These are phyloP conservation scores for Rehmannia glutinosa DNA, from an alignment of 257 asterid genomes.

Conservation along the genomic window DNA sequence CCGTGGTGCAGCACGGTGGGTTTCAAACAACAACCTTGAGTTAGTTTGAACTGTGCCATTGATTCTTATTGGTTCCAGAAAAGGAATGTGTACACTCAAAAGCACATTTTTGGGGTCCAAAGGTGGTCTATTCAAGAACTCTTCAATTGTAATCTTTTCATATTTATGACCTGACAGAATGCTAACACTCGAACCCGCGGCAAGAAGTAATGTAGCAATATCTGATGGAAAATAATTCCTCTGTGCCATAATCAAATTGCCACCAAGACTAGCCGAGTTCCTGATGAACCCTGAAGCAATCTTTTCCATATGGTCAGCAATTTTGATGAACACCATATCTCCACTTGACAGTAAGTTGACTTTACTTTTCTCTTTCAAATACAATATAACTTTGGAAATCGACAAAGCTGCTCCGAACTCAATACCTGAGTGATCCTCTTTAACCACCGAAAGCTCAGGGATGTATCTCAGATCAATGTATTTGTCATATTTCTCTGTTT, in stretches of 20 bases:
- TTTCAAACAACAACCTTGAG: slow-evolving; percentile 44
- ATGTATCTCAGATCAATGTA: slow-evolving; percentile 54
- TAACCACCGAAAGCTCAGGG: slow-evolving; percentile 45
- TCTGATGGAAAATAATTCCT: slow-evolving; percentile 63
- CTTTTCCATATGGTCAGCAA: slow-evolving; percentile 68
- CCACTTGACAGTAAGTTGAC: slow-evolving; percentile 15
- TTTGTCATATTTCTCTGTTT: slow-evolving; percentile 31
- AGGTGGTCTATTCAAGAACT: slow-evolving; percentile 44
- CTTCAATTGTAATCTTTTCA: slow-evolving; percentile 44
- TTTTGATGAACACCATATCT: slow-evolving; percentile 26
- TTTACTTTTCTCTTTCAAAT: slow-evolving; percentile 29
- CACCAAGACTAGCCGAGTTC: slow-evolving; percentile 65
- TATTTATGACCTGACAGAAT: slow-evolving; percentile 27
- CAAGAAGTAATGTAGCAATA: slow-evolving; percentile 57
- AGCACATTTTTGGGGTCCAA: slow-evolving; percentile 47
- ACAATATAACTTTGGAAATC: slow-evolving; percentile 41
- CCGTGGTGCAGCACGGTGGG: slow-evolving; percentile 59
- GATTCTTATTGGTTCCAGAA: slow-evolving; percentile 18
- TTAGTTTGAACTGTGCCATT: slow-evolving; percentile 8
- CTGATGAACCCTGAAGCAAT: slow-evolving; percentile 54
- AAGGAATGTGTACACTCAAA: slow-evolving; percentile 50
- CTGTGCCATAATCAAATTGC: slow-evolving; percentile 70
- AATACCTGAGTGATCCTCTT: slow-evolving; percentile 34
- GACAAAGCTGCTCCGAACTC: slow-evolving; percentile 64
- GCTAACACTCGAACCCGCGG: slow-evolving; percentile 44